phyloP scores from a whole-genome alignment of 2,329 filamentous ascomycete species.

The Myotisia sp. region DNA sequence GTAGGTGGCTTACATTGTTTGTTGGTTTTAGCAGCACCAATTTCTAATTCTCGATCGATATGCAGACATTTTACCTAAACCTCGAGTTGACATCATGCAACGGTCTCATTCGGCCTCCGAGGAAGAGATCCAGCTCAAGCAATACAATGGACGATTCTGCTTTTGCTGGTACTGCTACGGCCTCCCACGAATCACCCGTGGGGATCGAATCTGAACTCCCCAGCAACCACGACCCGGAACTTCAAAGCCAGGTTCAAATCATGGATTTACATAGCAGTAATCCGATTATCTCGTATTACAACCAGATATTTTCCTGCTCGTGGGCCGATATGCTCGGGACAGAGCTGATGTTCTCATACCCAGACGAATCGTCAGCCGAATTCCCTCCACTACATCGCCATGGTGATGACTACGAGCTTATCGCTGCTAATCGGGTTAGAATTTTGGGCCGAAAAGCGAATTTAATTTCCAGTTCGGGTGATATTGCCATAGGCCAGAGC shows the following conservation, averaged over 20 bases:
- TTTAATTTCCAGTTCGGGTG: slow-evolving; percentile 35
- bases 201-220: slow-evolving; percentile 2
- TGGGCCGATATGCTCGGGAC: slow-evolving; percentile 80
- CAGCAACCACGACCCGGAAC: slow-evolving; percentile 12
- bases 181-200: slow-evolving; percentile 2
- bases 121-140: slow-evolving; percentile 15
- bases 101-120: slow-evolving; percentile 23
- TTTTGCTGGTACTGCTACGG: slow-evolving; percentile 6
- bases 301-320: slow-evolving; percentile 60
- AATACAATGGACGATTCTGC: no score
- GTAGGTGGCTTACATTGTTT: slow-evolving; percentile 19
- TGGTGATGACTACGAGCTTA: slow-evolving; percentile 47
- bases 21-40: neutral
- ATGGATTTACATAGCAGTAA: slow-evolving; percentile 64
- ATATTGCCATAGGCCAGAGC: slow-evolving; percentile 2
- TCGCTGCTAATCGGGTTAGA: slow-evolving; percentile 56
- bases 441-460: slow-evolving; percentile 53
- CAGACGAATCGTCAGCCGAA: slow-evolving; percentile 26
- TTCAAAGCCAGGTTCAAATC: slow-evolving; percentile 50
- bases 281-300: slow-evolving; percentile 67
- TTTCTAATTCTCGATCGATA: neutral
- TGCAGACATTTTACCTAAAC: slow-evolving; percentile 44
- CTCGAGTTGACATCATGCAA: slow-evolving; percentile 41
- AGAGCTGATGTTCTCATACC: slow-evolving; percentile 56
- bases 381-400: slow-evolving; percentile 33